These are phyloP conservation scores for Xylaria sp. DNA, from an alignment of 2,329 filamentous ascomycete species.

Conservation along the genomic window DNA sequence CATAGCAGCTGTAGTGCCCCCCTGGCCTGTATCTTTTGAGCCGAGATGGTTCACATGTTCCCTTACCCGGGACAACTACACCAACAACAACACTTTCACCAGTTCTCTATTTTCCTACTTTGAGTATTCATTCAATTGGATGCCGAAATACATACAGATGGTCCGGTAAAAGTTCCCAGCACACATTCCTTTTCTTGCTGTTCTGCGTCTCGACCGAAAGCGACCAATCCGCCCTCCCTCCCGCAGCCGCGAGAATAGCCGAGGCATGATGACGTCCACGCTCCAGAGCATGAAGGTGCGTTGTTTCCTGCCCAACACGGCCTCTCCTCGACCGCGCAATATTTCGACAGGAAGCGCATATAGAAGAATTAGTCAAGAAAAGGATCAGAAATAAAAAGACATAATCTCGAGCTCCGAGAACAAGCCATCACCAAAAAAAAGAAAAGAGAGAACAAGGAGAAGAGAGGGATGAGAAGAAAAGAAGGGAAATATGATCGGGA, in stretches of 20 bases:
- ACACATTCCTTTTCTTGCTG: not conserved
- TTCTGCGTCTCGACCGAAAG: conserved; percentile 24
- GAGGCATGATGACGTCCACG: conserved; percentile 46
- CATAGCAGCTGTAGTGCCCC: conserved; percentile 11
- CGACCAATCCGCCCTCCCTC: conserved; percentile 10
- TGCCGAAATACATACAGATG: conserved; percentile 11
- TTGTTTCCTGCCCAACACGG: conserved; percentile 14
- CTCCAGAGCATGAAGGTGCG: conserved; percentile 43
- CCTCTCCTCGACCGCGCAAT: not conserved
- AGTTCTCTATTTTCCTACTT: not conserved
- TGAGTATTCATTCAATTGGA: not conserved
- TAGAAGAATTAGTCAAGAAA: not conserved
- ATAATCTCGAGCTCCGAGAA: not conserved
- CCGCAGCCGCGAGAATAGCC: conserved; percentile 39
- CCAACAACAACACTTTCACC: conserved; percentile 3
- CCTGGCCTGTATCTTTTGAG: conserved; percentile 26
- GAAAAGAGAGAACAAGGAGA: not conserved
- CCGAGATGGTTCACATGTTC: conserved; percentile 33
- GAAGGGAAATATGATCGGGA: not conserved
- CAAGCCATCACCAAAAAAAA: not conserved
- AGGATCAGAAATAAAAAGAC: not conserved
- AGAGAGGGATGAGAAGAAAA: not conserved
- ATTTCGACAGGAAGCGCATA: not conserved
- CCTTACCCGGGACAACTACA: conserved; percentile 1
- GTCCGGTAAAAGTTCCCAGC: conserved; percentile 12